A percentile compares a stretch with the other conserved stretches of the same genome.
These are phyloP conservation scores for Trichoderma cornu-damae DNA, from an alignment of 2,329 filamentous ascomycete genomes.

Conservation along the genomic window DNA sequence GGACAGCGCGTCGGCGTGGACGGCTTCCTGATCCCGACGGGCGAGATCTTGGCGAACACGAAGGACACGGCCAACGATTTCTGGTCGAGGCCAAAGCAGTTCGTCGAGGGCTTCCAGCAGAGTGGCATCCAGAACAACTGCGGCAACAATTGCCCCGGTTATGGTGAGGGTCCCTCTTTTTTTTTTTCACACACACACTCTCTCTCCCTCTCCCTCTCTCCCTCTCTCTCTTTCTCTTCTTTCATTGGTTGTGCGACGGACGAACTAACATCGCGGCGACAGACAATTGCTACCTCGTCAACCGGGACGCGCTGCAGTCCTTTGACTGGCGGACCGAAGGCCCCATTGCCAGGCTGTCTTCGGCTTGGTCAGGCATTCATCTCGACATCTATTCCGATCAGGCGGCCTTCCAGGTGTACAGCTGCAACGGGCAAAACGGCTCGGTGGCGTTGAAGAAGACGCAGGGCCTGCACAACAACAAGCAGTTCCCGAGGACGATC, in stretches of 20 bases:
- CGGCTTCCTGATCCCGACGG: constrained; percentile 68
- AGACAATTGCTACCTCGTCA: constrained; percentile 66
- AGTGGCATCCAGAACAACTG: constrained; percentile 67
- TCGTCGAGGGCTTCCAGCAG: constrained; percentile 64
- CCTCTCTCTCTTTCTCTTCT: not conserved
- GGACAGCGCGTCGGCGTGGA: constrained; percentile 65
- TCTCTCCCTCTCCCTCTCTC: no score
- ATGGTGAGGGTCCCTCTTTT: constrained; percentile 51
- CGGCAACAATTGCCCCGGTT: constrained; percentile 75
- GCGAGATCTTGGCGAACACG: constrained; percentile 65
- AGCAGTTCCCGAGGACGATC: constrained; percentile 56
- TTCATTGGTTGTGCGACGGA: not conserved
- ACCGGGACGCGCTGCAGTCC: constrained; percentile 51
- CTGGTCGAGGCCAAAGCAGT: constrained; percentile 74
- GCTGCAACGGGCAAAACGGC: constrained; percentile 73
- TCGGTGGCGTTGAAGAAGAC: constrained; percentile 62
- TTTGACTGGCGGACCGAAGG: constrained; percentile 59
- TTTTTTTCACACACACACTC: no score
- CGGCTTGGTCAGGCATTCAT: constrained; percentile 74
- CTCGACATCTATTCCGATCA: constrained; percentile 80
- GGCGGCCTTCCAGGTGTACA: constrained; percentile 83
- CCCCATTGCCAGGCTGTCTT: constrained; percentile 63
- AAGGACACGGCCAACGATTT: constrained; percentile 69
- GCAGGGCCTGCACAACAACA: constrained; percentile 57
- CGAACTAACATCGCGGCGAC: not conserved